A percentile compares a stretch with the other conserved stretches of the same genome.
These are phyloP conservation scores for Halenospora varia DNA, from an alignment of 495 filamentous ascomycete species.

Conservation along the genomic window DNA sequence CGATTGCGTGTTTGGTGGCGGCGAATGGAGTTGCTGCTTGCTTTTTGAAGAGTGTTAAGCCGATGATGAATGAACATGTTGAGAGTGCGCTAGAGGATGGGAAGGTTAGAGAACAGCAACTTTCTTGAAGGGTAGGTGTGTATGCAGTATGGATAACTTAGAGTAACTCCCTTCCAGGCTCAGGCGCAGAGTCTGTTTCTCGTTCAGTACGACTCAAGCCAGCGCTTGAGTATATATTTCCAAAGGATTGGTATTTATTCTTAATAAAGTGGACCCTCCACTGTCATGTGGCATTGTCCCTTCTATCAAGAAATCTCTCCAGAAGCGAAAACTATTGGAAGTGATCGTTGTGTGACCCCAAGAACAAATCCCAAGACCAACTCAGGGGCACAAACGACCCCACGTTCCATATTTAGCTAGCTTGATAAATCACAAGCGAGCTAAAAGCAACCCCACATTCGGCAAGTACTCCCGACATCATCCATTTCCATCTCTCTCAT, in stretches of 20 bases:
- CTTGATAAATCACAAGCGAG: not conserved
- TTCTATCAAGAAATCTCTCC: too few relatives aligned
- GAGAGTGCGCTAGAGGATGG: constrained; percentile 15
- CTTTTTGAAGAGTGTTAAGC: constrained; percentile 8
- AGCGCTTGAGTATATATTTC: too few relatives aligned
- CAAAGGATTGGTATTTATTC: too few relatives aligned
- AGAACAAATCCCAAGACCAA: not conserved
- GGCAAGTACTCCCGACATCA: constrained; percentile 30
- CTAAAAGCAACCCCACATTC: constrained; percentile 12
- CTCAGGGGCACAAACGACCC: not conserved
- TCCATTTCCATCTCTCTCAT: constrained; percentile 27
- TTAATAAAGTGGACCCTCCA: too few relatives aligned
- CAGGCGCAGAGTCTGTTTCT: too few relatives aligned
- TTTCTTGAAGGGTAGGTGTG: not conserved
- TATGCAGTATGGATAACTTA: not conserved
- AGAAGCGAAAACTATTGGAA: too few relatives aligned
- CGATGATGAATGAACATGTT: constrained; percentile 17
- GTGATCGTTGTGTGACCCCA: too few relatives aligned
- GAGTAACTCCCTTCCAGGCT: too few relatives aligned
- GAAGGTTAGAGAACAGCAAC: constrained; percentile 10
- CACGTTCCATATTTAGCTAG: not conserved
- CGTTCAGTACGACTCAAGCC: too few relatives aligned
- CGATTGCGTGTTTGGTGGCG: constrained; percentile 9
- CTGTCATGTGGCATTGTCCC: too few relatives aligned
- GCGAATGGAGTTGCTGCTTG: constrained; percentile 12